Percentiles rank a stretch among this genome's conserved stretches.
phyloP scores from a whole-genome alignment of 352 stramenopile genomes.

The Peronospora destructor region DNA sequence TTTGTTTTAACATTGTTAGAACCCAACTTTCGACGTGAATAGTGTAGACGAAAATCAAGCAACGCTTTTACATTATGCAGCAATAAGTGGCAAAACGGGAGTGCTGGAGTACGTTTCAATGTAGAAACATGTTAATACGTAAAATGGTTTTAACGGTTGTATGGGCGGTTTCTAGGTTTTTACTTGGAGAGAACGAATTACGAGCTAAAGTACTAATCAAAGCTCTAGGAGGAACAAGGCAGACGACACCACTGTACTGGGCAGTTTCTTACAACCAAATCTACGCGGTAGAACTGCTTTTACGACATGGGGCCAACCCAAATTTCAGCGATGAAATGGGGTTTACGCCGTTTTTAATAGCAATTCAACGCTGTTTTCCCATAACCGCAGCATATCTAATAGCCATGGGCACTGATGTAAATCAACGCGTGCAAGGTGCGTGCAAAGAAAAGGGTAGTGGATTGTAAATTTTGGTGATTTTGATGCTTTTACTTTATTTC shows the following conservation, averaged over 20 bases:
- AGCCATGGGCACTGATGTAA: slow-evolving; percentile 62
- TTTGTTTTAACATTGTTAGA: slow-evolving; percentile 16
- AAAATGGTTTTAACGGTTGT: neutral
- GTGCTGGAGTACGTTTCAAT: slow-evolving; percentile 48
- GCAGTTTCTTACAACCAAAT: slow-evolving; percentile 71
- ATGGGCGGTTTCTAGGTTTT: slow-evolving; percentile 27
- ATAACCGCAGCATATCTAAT: slow-evolving; percentile 74
- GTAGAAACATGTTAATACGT: too few species aligned
- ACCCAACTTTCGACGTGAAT: slow-evolving; percentile 54
- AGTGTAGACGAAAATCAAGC: slow-evolving; percentile 40
- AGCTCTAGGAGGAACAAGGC: slow-evolving; percentile 41
- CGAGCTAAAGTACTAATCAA: slow-evolving; percentile 38
- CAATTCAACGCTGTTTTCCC: slow-evolving; percentile 65
- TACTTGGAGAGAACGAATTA: slow-evolving; percentile 38
- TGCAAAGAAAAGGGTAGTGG: neutral
- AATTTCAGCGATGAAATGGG: slow-evolving; percentile 43
- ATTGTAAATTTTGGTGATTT: neutral
- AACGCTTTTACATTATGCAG: slow-evolving; percentile 68
- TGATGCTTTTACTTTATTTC: neutral
- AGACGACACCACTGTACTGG: slow-evolving; percentile 74
- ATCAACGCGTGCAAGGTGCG: slow-evolving; percentile 45
- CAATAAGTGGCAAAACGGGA: slow-evolving; percentile 76
- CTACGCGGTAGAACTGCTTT: slow-evolving; percentile 66
- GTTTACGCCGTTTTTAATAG: slow-evolving; percentile 57
- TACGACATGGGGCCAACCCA: slow-evolving; percentile 52